These are phyloP conservation scores for Populus nigra DNA, from an alignment of 345 rosid genomes.

Conservation along the genomic window DNA sequence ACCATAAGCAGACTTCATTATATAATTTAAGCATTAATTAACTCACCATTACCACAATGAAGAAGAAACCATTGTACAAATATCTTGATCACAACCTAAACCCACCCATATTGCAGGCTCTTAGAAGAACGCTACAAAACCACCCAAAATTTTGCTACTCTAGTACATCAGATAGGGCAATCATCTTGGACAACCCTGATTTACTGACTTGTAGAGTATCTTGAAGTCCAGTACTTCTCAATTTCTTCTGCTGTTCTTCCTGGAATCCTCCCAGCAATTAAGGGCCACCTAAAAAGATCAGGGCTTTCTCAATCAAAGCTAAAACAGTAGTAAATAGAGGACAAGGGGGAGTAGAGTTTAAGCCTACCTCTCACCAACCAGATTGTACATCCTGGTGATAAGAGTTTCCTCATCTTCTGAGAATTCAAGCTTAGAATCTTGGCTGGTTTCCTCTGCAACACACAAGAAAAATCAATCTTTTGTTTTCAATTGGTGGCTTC, in stretches of 20 bases:
- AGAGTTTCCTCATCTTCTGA: conserved; percentile 56
- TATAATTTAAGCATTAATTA: not conserved
- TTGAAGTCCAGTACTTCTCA: conserved; percentile 56
- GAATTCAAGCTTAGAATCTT: conserved; percentile 39
- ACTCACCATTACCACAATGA: not conserved
- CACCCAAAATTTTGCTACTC: conserved; percentile 11
- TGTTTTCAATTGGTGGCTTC: not conserved
- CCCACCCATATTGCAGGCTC: not conserved
- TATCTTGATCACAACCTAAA: not conserved
- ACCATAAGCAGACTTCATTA: not conserved
- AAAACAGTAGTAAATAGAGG: not conserved
- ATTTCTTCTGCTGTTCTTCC: conserved; percentile 60
- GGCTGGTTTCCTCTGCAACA: conserved; percentile 33
- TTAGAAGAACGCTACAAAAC: not conserved
- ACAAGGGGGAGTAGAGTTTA: not conserved
- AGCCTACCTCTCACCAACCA: conserved; percentile 52
- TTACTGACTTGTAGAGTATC: conserved; percentile 34
- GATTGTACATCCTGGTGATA: conserved; percentile 46
- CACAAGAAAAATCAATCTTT: not conserved
- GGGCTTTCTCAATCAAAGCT: not conserved
- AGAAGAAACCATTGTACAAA: not conserved
- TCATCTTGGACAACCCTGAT: not conserved
- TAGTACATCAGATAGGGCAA: not conserved
- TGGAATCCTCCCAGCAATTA: conserved; percentile 58
- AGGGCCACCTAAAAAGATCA: conserved; percentile 41